Evolutionary conservation across 176 grass and related monocot species (phyloP), one percentile per base, ranked within the genome.

Genomic region (Neostapfia colusana): DNA sequence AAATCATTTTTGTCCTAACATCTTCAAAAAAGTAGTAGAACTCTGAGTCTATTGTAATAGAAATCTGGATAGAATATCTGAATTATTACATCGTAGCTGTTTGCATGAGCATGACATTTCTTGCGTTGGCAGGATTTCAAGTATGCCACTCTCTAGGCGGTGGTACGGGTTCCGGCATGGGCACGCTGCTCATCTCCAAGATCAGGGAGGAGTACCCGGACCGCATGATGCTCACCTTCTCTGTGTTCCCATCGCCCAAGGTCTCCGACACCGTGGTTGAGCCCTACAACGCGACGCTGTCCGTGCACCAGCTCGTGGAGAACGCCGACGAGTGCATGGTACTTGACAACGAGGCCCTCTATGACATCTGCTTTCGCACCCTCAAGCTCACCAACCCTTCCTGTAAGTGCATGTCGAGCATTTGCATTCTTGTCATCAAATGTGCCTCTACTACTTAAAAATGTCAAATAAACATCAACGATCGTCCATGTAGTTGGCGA

Each of bases 251-350:
- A 8, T 90, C 88, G 11, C 88, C 88, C 59, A 90, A 90, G 88
- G 88, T 90, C 5, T 90, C 88, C 1, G 88, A 90, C 79, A 90
- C 88, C 5, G 88, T 90, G 15, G 88, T 90, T 15, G 88, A 90
- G 76, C 89, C 89, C 20, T 91, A 91, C 85, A 91, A 91, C 25
- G 89, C 89, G 2, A 91, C 89, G 0, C 81, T 91, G 17, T 91
- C 89, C 11, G 89, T 91, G n/a, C 89, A 91, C 85, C 89, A 91
- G 84, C 84, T 91, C 11, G 89, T 91, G 2, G 89, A 91, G 84
- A 91, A 91, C 84, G 89, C 89, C 37, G 89, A 91, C 48, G 89
- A 91, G 84, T 91, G 89, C 79, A 90, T 90, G 88, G 88, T 90
- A 17, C 88, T 90, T 8, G 88, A 90, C 81, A 90, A 90, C 14